Base-by-base conservation (phyloP, 805 yeast species). In the Starmerella stellata region DNA sequence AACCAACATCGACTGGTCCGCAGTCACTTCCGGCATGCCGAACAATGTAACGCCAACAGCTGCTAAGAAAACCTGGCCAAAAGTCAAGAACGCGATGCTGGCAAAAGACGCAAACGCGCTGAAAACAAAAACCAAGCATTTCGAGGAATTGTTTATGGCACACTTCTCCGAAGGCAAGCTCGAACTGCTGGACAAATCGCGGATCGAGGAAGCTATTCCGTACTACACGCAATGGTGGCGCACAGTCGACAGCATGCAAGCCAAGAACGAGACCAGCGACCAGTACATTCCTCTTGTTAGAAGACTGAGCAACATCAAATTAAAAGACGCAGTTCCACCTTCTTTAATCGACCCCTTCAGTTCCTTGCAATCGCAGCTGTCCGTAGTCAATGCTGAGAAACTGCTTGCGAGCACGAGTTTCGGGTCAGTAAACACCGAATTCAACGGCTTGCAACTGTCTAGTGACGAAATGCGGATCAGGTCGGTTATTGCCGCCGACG, bases 31-130 rank as follows among this genome's bases (percentile, higher is more conserved):
- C 0, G 53, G 70, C 4, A 68, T 78, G 35, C 63, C 58, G 4
- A 65, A 55, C 15, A 48, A 9, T 2, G 18, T 53, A 31, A 54
- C 62, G 0, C 58, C 68, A 1, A 69, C 64, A 7, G 60, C 64
- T 9, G 57, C 76, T 21, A 66, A 65, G 44, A 69, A 70, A 37
- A 74, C 70, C 42, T 85, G 95, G 95, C 71, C 77, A 1, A 62
- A 69, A 16, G 64, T 78, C 7, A 65, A 80, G 32, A 68, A 70
- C 50, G 62, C 48, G 64, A 68, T 43, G 66, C 70, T 75, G 29
- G 90, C 90, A 0, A 56, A 31, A 2, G 19, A 21, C 13, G 19
- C 59, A 14, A 63, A 66, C 37, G 78, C 75, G 0, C 61, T 78
- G 32, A 68, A 66, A 32, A 66, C 67, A 27, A 66, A 70, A 0